These are phyloP conservation scores for Xylariaceae sp. DNA, from an alignment of 2,329 filamentous ascomycete species.

Conservation along the genomic window DNA sequence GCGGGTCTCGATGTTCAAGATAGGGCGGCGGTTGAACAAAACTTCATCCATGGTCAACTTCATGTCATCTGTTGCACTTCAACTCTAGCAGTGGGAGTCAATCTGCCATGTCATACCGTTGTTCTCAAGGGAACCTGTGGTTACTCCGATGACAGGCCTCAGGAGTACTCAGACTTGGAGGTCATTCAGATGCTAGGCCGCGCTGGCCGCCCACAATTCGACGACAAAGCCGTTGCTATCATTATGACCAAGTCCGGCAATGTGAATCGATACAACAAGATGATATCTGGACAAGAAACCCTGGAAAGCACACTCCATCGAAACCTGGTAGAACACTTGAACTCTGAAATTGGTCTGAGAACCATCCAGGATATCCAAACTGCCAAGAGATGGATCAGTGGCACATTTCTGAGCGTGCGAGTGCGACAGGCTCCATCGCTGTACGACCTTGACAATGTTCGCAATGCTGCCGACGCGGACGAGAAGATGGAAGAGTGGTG, in stretches of 20 bases:
- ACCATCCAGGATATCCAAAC: conserved; percentile 67
- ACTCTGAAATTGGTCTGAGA: conserved; percentile 78
- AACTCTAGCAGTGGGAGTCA: conserved; percentile 81
- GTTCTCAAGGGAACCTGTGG: conserved; percentile 78
- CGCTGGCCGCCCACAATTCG: conserved; percentile 82
- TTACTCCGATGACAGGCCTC: conserved; percentile 61
- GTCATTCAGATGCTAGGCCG: conserved; percentile 91
- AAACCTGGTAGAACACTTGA: conserved; percentile 81
- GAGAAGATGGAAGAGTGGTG: conserved; percentile 72
- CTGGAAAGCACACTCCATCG: conserved; percentile 79
- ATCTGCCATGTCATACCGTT: conserved; percentile 81
- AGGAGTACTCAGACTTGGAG: conserved; percentile 80
- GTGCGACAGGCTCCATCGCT: conserved; percentile 70
- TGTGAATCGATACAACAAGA: conserved; percentile 67
- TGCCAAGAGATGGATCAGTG: conserved; percentile 73
- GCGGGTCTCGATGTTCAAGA: conserved; percentile 71
- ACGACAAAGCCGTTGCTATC: conserved; percentile 73
- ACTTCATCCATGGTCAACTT: conserved; percentile 71
- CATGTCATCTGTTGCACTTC: conserved; percentile 86
- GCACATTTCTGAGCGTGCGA: conserved; percentile 79
- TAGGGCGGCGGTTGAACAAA: conserved; percentile 65
- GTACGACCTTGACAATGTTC: conserved; percentile 66
- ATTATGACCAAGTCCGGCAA: conserved; percentile 76
- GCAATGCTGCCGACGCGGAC: conserved; percentile 55
- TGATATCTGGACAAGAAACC: conserved; percentile 72